Base-by-base conservation (phyloP, 768 basidiomycete species). In the Suillus luteus region DNA sequence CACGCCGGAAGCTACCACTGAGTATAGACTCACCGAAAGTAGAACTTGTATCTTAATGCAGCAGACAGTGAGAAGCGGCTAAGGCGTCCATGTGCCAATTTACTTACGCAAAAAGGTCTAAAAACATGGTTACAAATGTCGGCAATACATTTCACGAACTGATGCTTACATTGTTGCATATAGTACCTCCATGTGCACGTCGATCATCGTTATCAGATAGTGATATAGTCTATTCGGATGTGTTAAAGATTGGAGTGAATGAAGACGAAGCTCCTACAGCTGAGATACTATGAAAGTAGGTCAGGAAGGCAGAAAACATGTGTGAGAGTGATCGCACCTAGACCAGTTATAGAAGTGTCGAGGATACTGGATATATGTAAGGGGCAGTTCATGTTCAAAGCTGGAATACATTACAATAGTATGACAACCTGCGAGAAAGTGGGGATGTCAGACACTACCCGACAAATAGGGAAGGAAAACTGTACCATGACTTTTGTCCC, bases 31-130 rank as follows among this genome's bases (percentile, higher is more conserved):
- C 40, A 75, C 74, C 22, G 71, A 73, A 12, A 75, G 12, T 49
- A 71, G 24, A 43, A 68, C 68, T 41, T 76, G 73, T 41, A 68
- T 19, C 75, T 75, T 60, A 64, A 14, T 48, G 31, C 15, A 9
- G 31, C 3, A 22, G 6, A 55, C 52, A n/a, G n/a, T 22, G 35
- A 7, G 41, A 11, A 65, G 63, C 38, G 67, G 43, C 33, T 17
- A 31, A 14, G 3, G 1, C 9, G 40, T 41, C n/a, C 60, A 31
- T 48, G 41, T 54, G 43, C n/a, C 2, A 9, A n/a, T 11, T 40
- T 2, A 72, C 74, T 71, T 61, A 75, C 74, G 44, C 75, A 76
- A 52, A 75, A 75, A 31, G 72, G 62, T 35, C 74, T 75, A 11
- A 5, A 52, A 27, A 38, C 3, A 55, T 72, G 49, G 60, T 33